Conservation (phyloP, 139 green algal species). For the Picocystis salinarum region DNA sequence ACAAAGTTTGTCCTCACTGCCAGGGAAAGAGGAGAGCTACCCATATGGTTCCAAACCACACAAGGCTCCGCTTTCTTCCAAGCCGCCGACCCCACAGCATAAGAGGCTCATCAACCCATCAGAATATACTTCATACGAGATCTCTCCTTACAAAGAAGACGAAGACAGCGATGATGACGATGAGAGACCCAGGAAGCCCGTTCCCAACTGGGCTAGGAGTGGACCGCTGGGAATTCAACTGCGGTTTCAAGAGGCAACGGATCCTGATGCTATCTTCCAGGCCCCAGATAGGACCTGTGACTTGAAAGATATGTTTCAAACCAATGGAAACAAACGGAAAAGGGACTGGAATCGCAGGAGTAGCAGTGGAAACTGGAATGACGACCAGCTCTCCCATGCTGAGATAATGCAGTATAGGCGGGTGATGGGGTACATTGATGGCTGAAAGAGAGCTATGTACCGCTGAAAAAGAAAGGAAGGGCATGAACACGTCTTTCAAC, state of each 20-base stretch:
- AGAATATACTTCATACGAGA: slow-evolving; percentile 20
- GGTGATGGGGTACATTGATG: neutral
- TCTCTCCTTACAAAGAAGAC: slow-evolving; percentile 12
- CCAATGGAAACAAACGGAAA: slow-evolving; percentile 11
- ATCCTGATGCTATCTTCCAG: slow-evolving; percentile 15
- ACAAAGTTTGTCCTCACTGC: too few species aligned
- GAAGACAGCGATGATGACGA: slow-evolving; percentile 1
- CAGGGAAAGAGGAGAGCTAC: too few species aligned
- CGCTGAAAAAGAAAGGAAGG: too few species aligned
- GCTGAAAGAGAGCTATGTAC: too few species aligned
- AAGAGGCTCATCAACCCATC: too few species aligned
- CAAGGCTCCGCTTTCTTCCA: too few species aligned
- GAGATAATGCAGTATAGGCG: slow-evolving; percentile 16
- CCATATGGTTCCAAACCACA: too few species aligned
- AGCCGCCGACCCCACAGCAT: too few species aligned
- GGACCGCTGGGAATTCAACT: slow-evolving; percentile 3
- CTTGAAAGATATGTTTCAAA: slow-evolving; percentile 11
- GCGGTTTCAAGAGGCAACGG: slow-evolving; percentile 5
- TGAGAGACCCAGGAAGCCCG: slow-evolving; percentile 5
- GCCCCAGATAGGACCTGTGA: slow-evolving; percentile 9
- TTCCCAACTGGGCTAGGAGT: slow-evolving; percentile 15
- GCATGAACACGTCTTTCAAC: too few species aligned
- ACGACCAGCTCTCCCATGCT: slow-evolving; percentile 14
- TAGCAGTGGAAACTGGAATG: slow-evolving; percentile 20
- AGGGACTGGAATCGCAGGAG: slow-evolving; percentile 7